Base-by-base conservation (phyloP, 495 filamentous ascomycete species). In the Filosporella fistucella region DNA sequence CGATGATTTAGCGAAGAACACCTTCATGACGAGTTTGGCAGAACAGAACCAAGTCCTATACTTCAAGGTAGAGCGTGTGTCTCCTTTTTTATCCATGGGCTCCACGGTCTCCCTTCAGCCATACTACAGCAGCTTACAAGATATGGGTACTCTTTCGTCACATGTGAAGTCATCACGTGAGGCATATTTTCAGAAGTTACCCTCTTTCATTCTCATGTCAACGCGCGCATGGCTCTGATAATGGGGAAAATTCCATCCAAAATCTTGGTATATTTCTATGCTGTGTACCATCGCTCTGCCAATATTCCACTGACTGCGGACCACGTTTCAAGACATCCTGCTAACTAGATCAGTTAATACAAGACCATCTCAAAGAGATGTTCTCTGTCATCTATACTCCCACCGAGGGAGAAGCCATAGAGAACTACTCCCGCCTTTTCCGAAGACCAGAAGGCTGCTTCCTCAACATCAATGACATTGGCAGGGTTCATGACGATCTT, bases 401-500 rank as follows among this genome's bases (percentile, higher is more conserved):
- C 0, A 95, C 90, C 0, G 89, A 95, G 63, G 89, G 86, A 3
- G 88, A 94, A n/a, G 89, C 90, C 1, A 95, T 95, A 46, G 75
- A 85, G 63, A 85, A 90, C 56, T 95, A 86, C 60, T 94, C 89
- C 4, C 67, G 84, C 2, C 51, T 91, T 2, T 95, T 95, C 57
- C 68, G 90, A 32, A 72, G 72, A 47, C 88, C 89, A 1, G 83
- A 91, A 49, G 90, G 75, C 1, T 68, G 72, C 22, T 79, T 72
- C 33, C 60, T 85, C n/a, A 81, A 77, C 55, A 76, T 84, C 44
- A 63, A 76, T 14, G 74, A 82, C 42, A 45, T 66, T 6, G 69
- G 84, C 22, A 59, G 74, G 2, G 75, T 91, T 29, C 69, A 83
- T 9, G 69, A 80, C 36, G 75, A 80, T 52, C 60, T 95, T 3